Percentiles rank a stretch among this genome's conserved stretches.
These are phyloP conservation scores for Thozetella sp. DNA, from an alignment of 495 filamentous ascomycete genomes.

Conservation along the genomic window DNA sequence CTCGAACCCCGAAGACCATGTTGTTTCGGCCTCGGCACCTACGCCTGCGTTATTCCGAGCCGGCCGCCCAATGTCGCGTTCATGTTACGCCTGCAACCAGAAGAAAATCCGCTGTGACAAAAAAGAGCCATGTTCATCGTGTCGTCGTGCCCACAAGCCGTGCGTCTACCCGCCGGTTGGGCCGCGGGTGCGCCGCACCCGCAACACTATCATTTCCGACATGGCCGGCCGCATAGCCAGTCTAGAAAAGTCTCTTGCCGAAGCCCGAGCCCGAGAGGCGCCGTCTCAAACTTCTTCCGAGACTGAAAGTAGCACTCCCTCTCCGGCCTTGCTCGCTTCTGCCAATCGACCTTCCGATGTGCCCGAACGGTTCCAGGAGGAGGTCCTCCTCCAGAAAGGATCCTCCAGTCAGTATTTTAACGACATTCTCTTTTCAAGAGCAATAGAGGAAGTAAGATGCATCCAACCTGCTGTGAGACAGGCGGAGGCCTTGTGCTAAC, in stretches of 20 bases:
- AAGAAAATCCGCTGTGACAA: background rate
- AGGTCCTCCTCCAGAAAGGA: background rate
- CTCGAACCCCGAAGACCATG: background rate
- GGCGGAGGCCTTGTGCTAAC: background rate
- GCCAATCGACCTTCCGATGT: background rate
- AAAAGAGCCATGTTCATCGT: background rate
- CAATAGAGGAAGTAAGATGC: background rate
- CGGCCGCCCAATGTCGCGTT: background rate
- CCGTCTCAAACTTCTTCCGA: background rate
- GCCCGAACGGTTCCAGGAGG: background rate
- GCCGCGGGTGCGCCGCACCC: background rate
- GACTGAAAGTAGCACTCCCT: background rate
- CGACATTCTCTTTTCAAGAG: background rate
- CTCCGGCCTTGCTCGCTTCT: no score
- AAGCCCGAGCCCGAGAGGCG: background rate
- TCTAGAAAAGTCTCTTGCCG: background rate
- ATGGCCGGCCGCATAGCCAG: background rate
- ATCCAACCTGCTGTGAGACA: background rate
- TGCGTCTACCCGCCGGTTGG: slow-evolving; percentile 2
- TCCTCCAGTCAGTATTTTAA: background rate
- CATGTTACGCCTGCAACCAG: background rate
- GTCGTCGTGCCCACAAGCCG: background rate
- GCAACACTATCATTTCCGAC: background rate
- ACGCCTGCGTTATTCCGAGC: no score
- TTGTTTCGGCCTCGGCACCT: background rate